Percentiles rank a stretch among this genome's conserved stretches.
phyloP scores from a whole-genome alignment of 164 flowering plant genomes.

The Macadamia tetraphylla region DNA sequence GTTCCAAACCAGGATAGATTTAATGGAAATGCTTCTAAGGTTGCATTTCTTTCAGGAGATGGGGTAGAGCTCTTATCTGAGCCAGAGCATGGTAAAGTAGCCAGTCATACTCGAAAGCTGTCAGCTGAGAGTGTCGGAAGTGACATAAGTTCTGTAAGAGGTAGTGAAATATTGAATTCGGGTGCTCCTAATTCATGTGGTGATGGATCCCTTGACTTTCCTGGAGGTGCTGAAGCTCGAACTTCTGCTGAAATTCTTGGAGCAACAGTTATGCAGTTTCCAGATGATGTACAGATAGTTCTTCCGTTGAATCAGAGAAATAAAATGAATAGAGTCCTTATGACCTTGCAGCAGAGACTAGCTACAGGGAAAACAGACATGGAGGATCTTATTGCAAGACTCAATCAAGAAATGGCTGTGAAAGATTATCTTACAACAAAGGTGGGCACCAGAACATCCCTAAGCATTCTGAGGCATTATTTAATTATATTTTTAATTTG shows the following conservation, averaged over 20 bases:
- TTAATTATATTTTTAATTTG: neutral
- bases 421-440: constrained; percentile 87
- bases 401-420: constrained; percentile 91
- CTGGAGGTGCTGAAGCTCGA: constrained; percentile 43
- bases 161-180: constrained; percentile 61
- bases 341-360: constrained; percentile 70
- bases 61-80: constrained; percentile 36
- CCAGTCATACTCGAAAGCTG: constrained; percentile 56
- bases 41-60: constrained; percentile 27
- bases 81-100: constrained; percentile 31
- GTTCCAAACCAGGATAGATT: constrained; percentile 27
- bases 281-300: constrained; percentile 46
- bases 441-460: constrained; percentile 33
- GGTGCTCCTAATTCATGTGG: constrained; percentile 44
- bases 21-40: constrained; percentile 50
- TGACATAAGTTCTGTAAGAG: constrained; percentile 63
- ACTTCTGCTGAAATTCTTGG: constrained; percentile 23
- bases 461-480: neutral
- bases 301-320: constrained; percentile 85
- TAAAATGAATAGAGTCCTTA: constrained; percentile 69
- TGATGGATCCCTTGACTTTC: constrained; percentile 43
- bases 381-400: constrained; percentile 90
- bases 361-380: constrained; percentile 89
- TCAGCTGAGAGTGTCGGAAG: constrained; percentile 83
- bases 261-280: constrained; percentile 30